A percentile compares a stretch with the other conserved stretches of the same genome.
These are phyloP conservation scores for Dalechampia spathulata DNA, from an alignment of 441 rosid species.

Conservation along the genomic window DNA sequence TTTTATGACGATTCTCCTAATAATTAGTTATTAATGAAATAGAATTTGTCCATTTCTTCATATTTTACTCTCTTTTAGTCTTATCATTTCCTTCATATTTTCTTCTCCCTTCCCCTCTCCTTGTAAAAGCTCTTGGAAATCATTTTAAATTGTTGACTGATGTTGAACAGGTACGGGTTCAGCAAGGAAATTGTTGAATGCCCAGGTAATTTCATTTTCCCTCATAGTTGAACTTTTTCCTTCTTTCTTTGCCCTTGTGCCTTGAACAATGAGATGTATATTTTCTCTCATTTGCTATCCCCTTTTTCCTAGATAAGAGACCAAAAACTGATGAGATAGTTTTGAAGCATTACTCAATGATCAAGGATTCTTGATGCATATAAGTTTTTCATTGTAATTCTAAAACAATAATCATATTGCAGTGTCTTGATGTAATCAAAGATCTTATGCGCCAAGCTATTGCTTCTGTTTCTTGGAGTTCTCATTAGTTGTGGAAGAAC, in stretches of 20 bases:
- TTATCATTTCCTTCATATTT: not conserved
- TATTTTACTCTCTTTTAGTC: not conserved
- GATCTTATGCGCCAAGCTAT: not conserved
- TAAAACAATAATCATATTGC: not conserved
- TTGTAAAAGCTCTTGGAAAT: no score
- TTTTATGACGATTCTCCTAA: not conserved
- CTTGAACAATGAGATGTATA: not conserved
- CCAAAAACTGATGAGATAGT: no score
- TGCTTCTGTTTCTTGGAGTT: not conserved
- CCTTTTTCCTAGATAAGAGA: not conserved
- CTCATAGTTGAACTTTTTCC: not conserved
- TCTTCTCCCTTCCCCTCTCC: not conserved
- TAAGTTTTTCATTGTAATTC: not conserved
- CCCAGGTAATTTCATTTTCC: constrained; percentile 46
- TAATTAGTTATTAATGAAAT: not conserved
- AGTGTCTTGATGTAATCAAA: not conserved
- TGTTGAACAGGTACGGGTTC: constrained; percentile 86
- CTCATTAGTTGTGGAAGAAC: not conserved
- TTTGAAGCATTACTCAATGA: no score
- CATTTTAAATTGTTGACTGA: no score
- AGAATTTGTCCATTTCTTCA: not conserved
- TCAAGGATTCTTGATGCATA: not conserved
- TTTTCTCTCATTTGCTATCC: not conserved
- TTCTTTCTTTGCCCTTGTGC: constrained; percentile 4
- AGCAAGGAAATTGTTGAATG: constrained; percentile 89